phyloP scores from a whole-genome alignment of 2,329 filamentous ascomycete genomes.

The Cytospora paraplurivora region DNA sequence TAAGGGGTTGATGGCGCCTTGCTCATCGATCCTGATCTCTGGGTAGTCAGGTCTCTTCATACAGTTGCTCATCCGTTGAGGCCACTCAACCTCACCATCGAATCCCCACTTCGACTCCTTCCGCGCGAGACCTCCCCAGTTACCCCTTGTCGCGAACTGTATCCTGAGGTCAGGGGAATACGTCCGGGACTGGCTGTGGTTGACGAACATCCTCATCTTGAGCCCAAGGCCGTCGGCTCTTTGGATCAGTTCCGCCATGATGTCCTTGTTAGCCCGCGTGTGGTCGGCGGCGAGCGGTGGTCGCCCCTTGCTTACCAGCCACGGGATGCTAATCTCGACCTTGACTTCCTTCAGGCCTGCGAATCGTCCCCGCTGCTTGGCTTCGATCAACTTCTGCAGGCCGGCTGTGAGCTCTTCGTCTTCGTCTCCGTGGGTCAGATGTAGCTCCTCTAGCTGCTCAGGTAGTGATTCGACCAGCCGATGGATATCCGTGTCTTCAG shows the following conservation, averaged over 20 bases:
- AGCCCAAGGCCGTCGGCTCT: conserved; percentile 1
- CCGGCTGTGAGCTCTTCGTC: conserved; percentile 17
- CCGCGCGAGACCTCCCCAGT: conserved; percentile 11
- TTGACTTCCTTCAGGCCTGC: conserved; percentile 1
- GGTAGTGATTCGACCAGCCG: conserved; percentile 16
- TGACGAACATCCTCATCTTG: conserved; percentile 10
- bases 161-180: conserved; percentile 3
- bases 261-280: conserved; percentile 8
- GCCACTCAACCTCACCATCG: conserved; percentile 13
- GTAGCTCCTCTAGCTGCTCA: conserved; percentile 13
- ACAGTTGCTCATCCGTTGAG: conserved; percentile 13
- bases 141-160: conserved; percentile 1
- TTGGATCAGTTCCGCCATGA: neutral
- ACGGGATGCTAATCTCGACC: conserved; percentile 10
- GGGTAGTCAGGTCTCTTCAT: conserved; percentile 18
- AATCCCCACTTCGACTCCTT: conserved; percentile 11
- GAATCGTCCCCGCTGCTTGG: conserved; percentile 9
- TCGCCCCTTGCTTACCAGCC: conserved; percentile 2
- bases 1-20: neutral
- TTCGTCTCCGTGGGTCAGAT: conserved; percentile 18
- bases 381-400: conserved; percentile 12
- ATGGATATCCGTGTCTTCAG: conserved; percentile 12
- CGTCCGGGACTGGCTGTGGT: conserved; percentile 10
- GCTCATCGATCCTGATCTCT: conserved; percentile 15
- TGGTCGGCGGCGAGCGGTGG: conserved; percentile 14